A percentile compares a stretch with the other conserved stretches of the same genome.
These are phyloP conservation scores for Hypseocharis bilobata DNA, from an alignment of 441 rosid species.

Conservation along the genomic window DNA sequence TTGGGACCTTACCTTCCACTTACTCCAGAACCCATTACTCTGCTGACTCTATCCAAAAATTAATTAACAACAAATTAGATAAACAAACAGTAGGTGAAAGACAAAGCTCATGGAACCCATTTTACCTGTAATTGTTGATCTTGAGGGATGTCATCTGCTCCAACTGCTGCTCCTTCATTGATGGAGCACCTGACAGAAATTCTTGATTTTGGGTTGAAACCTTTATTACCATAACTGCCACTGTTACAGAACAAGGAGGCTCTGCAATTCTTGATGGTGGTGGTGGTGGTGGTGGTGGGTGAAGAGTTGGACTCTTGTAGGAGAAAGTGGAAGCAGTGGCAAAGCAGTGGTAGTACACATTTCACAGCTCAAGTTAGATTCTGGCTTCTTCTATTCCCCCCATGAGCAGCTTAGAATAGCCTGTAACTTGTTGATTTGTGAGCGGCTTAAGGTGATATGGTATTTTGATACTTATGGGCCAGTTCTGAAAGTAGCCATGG, in stretches of 20 bases:
- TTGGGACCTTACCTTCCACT: background rate
- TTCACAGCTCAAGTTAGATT: background rate
- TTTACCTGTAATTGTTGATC: background rate
- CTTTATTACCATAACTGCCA: background rate
- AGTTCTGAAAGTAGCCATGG: too few species aligned
- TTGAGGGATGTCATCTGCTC: background rate
- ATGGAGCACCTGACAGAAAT: background rate
- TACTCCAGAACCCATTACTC: slow-evolving; percentile 6
- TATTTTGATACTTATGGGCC: too few species aligned
- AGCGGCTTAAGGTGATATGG: too few species aligned
- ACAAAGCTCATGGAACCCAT: too few species aligned
- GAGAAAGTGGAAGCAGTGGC: background rate
- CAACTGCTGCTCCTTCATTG: background rate
- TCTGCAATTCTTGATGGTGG: background rate
- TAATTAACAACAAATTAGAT: too few species aligned
- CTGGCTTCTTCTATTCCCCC: background rate
- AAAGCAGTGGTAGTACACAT: background rate
- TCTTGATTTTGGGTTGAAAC: background rate
- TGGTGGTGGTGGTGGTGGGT: background rate
- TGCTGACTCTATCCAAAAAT: background rate
- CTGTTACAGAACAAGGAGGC: background rate
- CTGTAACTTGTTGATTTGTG: too few species aligned
- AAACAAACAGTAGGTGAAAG: too few species aligned
- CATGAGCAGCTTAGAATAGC: background rate
- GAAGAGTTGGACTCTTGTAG: too few species aligned